Evolutionary conservation across 805 yeast genomes (phyloP), one percentile per base, ranked within the genome.

Genomic region (Peterozyma xylosa): DNA sequence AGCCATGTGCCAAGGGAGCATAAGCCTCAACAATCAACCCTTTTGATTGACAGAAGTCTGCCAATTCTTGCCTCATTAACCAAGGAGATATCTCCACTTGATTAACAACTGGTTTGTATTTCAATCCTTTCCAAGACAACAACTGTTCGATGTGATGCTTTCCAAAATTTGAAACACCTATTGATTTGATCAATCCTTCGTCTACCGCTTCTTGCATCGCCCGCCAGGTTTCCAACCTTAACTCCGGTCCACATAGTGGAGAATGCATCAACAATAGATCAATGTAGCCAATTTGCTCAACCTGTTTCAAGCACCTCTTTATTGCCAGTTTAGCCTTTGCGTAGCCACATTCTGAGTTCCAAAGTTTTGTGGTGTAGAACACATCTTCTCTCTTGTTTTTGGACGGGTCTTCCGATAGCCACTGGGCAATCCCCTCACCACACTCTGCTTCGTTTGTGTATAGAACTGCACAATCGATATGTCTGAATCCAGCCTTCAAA

Each of bases 41-140:
- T 45, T 80, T 62, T 13, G 68, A 55, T 30, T 69, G 66, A 57
- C 85, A 79, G 61, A 66, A 83, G 43, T 78, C 73, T 17, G 83
- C 77, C 45, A 87, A 67, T 42, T 80, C 79, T 43, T 70, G 63
- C 53, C 84, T 69, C 64, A 82, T 86, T 54, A 82, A 68, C 90
- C 93, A 86, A 16, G 93, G 96, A 47, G 87, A 86, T 42, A 86
- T 71, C 60, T 86, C 96, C 55, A 87, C 76, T 59, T 88, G 95
- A 59, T 87, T 82, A 36, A 85, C 82, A 0, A 81, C 86, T 0
- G 96, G 90, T 48, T 70, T 70, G 48, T 73, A 56, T 47, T 61
- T 71, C 48, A 76, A 55, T 1, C 68, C 76, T 3, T 71, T 71
- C 82, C 86, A 79, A 2, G 57, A 52, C 37, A 82, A 64, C 38